phyloP scores from a whole-genome alignment of 1,284 basidiomycete genomes.

The Phlebopus sp. region DNA sequence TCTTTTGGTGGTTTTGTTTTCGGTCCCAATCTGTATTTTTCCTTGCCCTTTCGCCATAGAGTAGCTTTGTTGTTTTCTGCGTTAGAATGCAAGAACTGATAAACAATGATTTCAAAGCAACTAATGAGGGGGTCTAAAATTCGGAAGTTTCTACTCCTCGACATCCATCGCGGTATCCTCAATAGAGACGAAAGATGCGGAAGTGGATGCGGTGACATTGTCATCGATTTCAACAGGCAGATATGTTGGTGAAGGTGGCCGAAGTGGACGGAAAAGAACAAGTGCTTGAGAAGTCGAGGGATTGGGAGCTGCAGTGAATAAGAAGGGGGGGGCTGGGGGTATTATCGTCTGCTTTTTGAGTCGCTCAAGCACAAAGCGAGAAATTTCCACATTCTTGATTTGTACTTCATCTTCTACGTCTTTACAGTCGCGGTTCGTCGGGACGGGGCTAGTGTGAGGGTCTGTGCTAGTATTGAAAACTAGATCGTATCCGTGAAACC shows the following conservation, averaged over 20 bases:
- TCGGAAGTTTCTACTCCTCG: constrained; percentile 37
- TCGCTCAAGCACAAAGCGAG: constrained; percentile 47
- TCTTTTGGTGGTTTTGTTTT: constrained; percentile 10
- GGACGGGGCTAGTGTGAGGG: not conserved
- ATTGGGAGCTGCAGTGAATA: constrained; percentile 20
- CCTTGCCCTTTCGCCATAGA: constrained; percentile 20
- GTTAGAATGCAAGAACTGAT: constrained; percentile 15
- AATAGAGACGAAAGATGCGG: not conserved
- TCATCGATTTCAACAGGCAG: constrained; percentile 7
- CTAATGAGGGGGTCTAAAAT: too few relatives aligned
- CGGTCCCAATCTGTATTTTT: not conserved
- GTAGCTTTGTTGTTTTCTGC: constrained; percentile 9
- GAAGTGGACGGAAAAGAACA: constrained; percentile 53
- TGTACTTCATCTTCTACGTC: constrained; percentile 43
- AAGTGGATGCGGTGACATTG: not conserved
- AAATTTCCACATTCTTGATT: constrained; percentile 31
- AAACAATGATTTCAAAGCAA: too few relatives aligned
- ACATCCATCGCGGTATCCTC: constrained; percentile 63
- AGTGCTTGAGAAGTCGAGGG: constrained; percentile 53
- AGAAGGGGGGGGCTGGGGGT: constrained; percentile 11
- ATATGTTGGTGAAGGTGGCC: constrained; percentile 20
- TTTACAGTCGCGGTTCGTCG: constrained; percentile 22
- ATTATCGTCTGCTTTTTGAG: constrained; percentile 33
- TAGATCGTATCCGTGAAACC: constrained; percentile 1
- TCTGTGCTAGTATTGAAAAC: constrained; percentile 2